Evolutionary conservation across 352 stramenopile species (phyloP).

Genomic region (Pythium aquatile): DNA sequence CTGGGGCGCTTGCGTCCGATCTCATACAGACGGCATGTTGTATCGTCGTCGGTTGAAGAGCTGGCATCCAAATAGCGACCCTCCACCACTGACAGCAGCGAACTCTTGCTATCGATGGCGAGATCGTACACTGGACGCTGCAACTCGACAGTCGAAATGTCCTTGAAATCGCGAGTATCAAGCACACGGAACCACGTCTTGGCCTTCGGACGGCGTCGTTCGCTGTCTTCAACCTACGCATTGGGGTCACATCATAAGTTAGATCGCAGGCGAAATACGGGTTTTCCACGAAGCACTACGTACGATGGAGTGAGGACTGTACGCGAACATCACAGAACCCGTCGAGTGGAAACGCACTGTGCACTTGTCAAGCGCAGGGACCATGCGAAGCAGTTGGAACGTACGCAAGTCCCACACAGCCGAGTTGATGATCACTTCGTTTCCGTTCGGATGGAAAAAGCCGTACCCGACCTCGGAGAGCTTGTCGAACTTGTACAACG

Average conservation of each 20-base stretch:
- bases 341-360: constrained; percentile 70
- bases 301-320: constrained; percentile 70
- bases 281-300: constrained; percentile 14
- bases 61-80: constrained; percentile 65
- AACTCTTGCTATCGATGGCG: constrained; percentile 60
- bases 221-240: constrained; percentile 53
- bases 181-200: constrained; percentile 87
- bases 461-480: constrained; percentile 81
- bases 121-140: constrained; percentile 78
- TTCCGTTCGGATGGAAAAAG: constrained; percentile 85
- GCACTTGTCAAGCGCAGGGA: constrained; percentile 86
- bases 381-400: constrained; percentile 78
- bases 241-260: not conserved
- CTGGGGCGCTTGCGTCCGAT: constrained; percentile 79
- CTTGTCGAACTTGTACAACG: constrained; percentile 90
- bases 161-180: constrained; percentile 78
- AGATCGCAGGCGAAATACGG: not conserved
- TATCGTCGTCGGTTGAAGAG: constrained; percentile 65
- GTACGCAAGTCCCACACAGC: constrained; percentile 89
- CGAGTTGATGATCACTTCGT: constrained; percentile 89
- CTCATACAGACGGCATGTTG: constrained; percentile 85
- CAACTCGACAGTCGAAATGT: constrained; percentile 83
- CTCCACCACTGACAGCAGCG: constrained; percentile 68
- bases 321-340: constrained; percentile 78
- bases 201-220: constrained; percentile 55